These are phyloP conservation scores for Aotearoamyces nothofagi DNA, from an alignment of 2,329 filamentous ascomycete species.

Conservation along the genomic window DNA sequence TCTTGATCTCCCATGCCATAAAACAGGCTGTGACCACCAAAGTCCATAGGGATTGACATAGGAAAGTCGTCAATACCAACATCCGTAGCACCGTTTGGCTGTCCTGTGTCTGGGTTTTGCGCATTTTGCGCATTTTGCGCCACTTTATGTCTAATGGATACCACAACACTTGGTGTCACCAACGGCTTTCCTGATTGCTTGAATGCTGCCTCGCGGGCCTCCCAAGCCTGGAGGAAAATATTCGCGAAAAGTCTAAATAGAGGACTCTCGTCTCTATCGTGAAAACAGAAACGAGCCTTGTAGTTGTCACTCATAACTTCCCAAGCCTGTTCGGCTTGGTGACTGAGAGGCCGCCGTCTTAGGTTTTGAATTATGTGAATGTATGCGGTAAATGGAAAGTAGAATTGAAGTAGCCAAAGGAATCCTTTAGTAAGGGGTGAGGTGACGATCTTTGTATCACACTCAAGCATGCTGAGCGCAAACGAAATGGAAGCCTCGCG, in stretches of 20 bases:
- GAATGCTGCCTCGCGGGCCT: constrained; percentile 9
- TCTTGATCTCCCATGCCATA: constrained; percentile 6
- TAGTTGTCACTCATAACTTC: constrained; percentile 13
- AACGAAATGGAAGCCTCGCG: constrained; percentile 19
- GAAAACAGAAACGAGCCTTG: constrained; percentile 10
- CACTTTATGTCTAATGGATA: constrained; percentile 8
- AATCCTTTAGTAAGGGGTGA: constrained; percentile 16
- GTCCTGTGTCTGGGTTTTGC: constrained; percentile 2
- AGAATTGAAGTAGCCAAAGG: constrained; percentile 16
- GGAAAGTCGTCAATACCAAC: constrained; percentile 4
- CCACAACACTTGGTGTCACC: constrained; percentile 11
- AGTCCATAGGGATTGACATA: constrained; percentile 6
- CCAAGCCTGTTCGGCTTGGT: constrained; percentile 16
- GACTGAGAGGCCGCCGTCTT: constrained; percentile 11
- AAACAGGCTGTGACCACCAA: constrained; percentile 2
- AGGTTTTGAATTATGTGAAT: constrained; percentile 20
- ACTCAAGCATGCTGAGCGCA: constrained; percentile 16
- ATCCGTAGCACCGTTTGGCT: constrained; percentile 1
- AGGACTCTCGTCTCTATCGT: constrained; percentile 3
- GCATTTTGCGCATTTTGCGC: constrained; percentile 4
- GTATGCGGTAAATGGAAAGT: constrained; percentile 20
- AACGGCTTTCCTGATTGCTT: constrained; percentile 8
- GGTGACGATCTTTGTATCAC: constrained; percentile 18
- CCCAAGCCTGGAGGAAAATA: constrained; percentile 15
- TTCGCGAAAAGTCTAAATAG: constrained; percentile 11